Conservation (phyloP, 1,284 basidiomycete species). For the Fomitiporia mediterranea region DNA sequence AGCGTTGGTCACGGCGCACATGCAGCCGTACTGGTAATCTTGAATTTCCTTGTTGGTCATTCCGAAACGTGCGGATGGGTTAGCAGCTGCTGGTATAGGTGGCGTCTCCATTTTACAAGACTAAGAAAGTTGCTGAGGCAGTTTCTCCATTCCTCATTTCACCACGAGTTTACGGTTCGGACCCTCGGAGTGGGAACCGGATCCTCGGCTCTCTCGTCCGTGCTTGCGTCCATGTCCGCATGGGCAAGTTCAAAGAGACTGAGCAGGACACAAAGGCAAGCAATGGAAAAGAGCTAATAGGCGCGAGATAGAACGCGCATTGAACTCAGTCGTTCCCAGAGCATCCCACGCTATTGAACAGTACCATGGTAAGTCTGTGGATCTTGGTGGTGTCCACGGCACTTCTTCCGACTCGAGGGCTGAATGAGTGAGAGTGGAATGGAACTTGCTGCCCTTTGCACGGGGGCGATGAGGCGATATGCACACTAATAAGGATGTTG, state of each 20-base stretch:
- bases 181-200: neutral
- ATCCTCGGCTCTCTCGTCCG: neutral
- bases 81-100: too few relatives aligned
- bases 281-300: neutral
- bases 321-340: neutral
- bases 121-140: neutral
- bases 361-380: neutral
- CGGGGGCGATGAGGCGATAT: neutral
- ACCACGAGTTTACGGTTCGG: neutral
- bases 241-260: neutral
- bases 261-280: neutral
- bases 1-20: neutral
- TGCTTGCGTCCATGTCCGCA: neutral
- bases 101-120: neutral
- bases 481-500: neutral
- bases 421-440: too few relatives aligned
- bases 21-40: too few relatives aligned
- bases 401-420: conserved; percentile 1
- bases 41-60: neutral
- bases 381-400: neutral
- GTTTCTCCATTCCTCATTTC: conserved; percentile 4
- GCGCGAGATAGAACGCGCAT: neutral
- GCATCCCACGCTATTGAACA: neutral
- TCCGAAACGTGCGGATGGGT: too few relatives aligned
- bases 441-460: neutral